These are phyloP conservation scores for Suillus brevipes DNA, from an alignment of 768 basidiomycete species.

Conservation along the genomic window DNA sequence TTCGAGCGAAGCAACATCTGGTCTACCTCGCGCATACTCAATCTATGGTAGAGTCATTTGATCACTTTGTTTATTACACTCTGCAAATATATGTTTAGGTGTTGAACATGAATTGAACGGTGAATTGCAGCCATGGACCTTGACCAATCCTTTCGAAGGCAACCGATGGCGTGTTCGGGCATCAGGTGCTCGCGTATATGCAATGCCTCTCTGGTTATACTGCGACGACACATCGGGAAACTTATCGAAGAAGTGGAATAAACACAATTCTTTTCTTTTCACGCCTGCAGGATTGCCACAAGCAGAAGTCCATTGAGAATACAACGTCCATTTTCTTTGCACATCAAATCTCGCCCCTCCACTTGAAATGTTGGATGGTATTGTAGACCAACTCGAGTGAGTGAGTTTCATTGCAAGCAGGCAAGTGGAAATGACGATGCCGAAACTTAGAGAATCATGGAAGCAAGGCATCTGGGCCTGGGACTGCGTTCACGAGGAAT, in stretches of 20 bases:
- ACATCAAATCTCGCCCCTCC: slow-evolving; percentile 26
- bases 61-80: background rate
- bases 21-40: slow-evolving; percentile 10
- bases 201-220: slow-evolving; percentile 22
- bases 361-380: slow-evolving; percentile 25
- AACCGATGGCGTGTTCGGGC: slow-evolving; percentile 13
- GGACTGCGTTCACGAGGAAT: too few species aligned
- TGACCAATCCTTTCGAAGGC: slow-evolving; percentile 2
- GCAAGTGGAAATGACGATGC: background rate
- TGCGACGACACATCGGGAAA: slow-evolving; percentile 32
- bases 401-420: background rate
- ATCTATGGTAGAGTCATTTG: slow-evolving; percentile 17
- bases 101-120: background rate
- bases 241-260: slow-evolving; percentile 30
- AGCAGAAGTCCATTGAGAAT: slow-evolving; percentile 4
- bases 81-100: slow-evolving; percentile 1
- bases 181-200: slow-evolving; percentile 12
- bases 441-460: too few species aligned
- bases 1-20: slow-evolving; percentile 2
- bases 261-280: slow-evolving; percentile 28
- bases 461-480: too few species aligned
- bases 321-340: slow-evolving; percentile 21
- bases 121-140: background rate
- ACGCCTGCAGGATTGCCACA: slow-evolving; percentile 23
- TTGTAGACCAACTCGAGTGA: slow-evolving; percentile 21